phyloP scores from a whole-genome alignment of 768 basidiomycete species.

The Boletus reticulatus region DNA sequence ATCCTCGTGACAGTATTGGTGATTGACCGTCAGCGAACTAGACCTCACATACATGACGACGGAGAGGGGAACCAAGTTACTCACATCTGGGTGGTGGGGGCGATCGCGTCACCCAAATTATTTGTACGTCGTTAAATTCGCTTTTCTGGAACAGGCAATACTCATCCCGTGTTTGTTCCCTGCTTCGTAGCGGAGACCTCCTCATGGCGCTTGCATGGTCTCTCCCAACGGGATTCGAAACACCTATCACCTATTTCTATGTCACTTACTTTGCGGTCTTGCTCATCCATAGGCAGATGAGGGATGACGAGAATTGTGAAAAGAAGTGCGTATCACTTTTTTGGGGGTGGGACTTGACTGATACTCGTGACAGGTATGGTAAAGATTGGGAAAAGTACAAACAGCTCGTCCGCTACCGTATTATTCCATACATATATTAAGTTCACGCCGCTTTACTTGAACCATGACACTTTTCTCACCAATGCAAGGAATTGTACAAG shows the following conservation, averaged over 20 bases:
- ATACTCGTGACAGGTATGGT: constrained; percentile 61
- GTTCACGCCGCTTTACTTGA: not conserved
- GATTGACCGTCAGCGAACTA: constrained; percentile 29
- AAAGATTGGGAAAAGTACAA: constrained; percentile 93
- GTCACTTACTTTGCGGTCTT: constrained; percentile 84
- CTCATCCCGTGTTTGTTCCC: not conserved
- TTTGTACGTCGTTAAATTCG: constrained; percentile 44
- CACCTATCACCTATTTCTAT: constrained; percentile 97
- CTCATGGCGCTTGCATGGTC: constrained; percentile 94
- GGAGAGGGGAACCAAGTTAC: constrained; percentile 80
- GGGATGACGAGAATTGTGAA: constrained; percentile 91
- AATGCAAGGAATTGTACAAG: not conserved
- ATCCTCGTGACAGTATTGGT: not conserved
- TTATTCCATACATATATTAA: constrained; percentile 81
- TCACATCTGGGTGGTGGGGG: constrained; percentile 99
- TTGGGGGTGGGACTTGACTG: not conserved
- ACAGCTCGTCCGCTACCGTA: constrained; percentile 79
- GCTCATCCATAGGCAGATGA: constrained; percentile 82
- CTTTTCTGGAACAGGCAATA: too few species aligned
- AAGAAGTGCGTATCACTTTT: constrained; percentile 64
- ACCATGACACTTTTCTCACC: not conserved
- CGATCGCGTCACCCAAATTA: constrained; percentile 91
- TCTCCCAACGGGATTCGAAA: constrained; percentile 85
- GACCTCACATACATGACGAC: constrained; percentile 81
- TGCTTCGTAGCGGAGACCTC: constrained; percentile 63